These are phyloP conservation scores for Pholiota molesta DNA, from an alignment of 768 basidiomycete species.

Conservation along the genomic window DNA sequence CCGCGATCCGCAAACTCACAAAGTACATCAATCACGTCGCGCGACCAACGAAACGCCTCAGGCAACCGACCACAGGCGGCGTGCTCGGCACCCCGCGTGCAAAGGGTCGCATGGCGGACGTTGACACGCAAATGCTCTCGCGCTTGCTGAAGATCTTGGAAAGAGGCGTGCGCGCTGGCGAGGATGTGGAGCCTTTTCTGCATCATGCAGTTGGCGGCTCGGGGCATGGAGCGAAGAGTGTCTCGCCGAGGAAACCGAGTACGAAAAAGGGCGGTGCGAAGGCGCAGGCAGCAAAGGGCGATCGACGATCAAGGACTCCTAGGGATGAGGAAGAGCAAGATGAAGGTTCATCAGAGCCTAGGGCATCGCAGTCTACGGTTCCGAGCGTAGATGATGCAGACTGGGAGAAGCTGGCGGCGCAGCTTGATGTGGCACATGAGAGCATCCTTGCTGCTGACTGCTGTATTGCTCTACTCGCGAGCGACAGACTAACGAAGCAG, in stretches of 20 bases:
- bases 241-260: slow-evolving; percentile 54
- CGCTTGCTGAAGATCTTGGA: slow-evolving; percentile 79
- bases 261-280: slow-evolving; percentile 43
- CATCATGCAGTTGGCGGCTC: slow-evolving; percentile 25
- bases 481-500: slow-evolving; percentile 85
- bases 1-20: slow-evolving; percentile 66
- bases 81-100: slow-evolving; percentile 47
- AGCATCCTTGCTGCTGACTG: slow-evolving; percentile 86
- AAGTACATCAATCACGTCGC: slow-evolving; percentile 70
- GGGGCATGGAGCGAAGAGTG: slow-evolving; percentile 26
- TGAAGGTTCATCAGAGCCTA: slow-evolving; percentile 16
- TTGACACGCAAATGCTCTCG: slow-evolving; percentile 63
- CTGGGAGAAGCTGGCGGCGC: slow-evolving; percentile 51
- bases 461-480: slow-evolving; percentile 74
- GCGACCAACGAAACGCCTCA: slow-evolving; percentile 67
- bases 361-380: not conserved
- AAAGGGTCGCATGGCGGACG: slow-evolving; percentile 64
- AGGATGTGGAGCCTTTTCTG: slow-evolving; percentile 75
- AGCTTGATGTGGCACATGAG: slow-evolving; percentile 66
- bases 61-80: slow-evolving; percentile 42
- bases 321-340: slow-evolving; percentile 29
- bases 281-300: slow-evolving; percentile 34
- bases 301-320: slow-evolving; percentile 47
- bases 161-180: slow-evolving; percentile 74
- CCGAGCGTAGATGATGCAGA: slow-evolving; percentile 44